Evolutionary conservation across 108 stramenopile species (phyloP).

Genomic region (Fragilaria crotonensis): DNA sequence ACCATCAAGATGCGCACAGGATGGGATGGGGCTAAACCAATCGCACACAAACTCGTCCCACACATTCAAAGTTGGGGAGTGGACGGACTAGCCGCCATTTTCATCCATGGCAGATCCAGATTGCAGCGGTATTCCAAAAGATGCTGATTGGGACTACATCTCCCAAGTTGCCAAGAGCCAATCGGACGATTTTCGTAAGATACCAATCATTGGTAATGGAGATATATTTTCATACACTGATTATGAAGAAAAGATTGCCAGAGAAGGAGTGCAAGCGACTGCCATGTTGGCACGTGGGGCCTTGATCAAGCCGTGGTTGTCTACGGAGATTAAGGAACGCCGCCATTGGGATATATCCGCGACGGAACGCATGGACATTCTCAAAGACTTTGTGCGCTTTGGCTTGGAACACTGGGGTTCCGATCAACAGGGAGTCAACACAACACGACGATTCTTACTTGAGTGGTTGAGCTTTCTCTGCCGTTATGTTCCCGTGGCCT

Average conservation of each 20-base stretch:
- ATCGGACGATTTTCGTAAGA: slow-evolving; percentile 33
- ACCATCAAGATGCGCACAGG: slow-evolving; percentile 98
- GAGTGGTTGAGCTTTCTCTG: slow-evolving; percentile 96
- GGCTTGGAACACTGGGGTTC: slow-evolving; percentile 98
- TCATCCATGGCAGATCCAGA: slow-evolving; percentile 94
- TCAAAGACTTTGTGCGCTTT: slow-evolving; percentile 85
- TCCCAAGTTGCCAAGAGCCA: slow-evolving; percentile 63
- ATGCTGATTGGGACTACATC: slow-evolving; percentile 97
- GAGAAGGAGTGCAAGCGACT: slow-evolving; percentile 55
- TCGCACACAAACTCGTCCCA: slow-evolving; percentile 79
- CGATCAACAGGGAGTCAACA: slow-evolving; percentile 93
- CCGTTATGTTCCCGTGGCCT: slow-evolving; percentile 93
- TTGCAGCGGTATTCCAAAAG: slow-evolving; percentile 87
- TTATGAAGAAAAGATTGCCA: slow-evolving; percentile 70
- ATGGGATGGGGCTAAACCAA: slow-evolving; percentile 87
- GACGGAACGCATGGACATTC: slow-evolving; percentile 88
- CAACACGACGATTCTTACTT: slow-evolving; percentile 90
- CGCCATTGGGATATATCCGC: slow-evolving; percentile 93
- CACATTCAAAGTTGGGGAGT: slow-evolving; percentile 78
- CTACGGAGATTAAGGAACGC: slow-evolving; percentile 94
- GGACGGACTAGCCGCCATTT: slow-evolving; percentile 60
- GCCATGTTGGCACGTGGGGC: slow-evolving; percentile 97
- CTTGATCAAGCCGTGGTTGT: slow-evolving; percentile 98
- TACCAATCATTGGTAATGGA: slow-evolving; percentile 97
- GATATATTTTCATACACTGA: slow-evolving; percentile 90